Conservation (phyloP, 371 early-diverging fungal genomes). For the Apophysomyces elegans region DNA sequence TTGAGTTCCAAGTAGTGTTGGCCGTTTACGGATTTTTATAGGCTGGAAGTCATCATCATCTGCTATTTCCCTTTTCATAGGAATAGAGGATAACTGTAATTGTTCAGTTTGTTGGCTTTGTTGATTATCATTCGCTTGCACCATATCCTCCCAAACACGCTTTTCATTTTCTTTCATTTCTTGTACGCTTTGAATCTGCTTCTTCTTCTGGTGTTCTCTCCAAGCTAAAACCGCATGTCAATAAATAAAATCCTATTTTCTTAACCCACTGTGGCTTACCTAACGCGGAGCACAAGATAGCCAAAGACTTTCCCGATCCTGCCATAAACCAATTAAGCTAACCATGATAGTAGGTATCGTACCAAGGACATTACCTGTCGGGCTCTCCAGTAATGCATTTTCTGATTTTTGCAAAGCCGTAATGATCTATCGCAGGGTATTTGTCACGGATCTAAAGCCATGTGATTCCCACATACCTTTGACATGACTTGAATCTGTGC, state of each 20-base stretch:
- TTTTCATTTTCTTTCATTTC: neutral
- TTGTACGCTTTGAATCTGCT: neutral
- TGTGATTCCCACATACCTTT: constrained; percentile 31
- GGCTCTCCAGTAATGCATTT: constrained; percentile 63
- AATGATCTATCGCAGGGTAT: constrained; percentile 44
- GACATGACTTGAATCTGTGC: constrained; percentile 67
- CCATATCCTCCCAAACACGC: neutral
- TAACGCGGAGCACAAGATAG: constrained; percentile 56
- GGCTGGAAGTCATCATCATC: constrained; percentile 38
- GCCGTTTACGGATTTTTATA: constrained; percentile 9
- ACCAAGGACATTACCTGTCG: constrained; percentile 47
- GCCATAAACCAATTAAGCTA: too few species aligned
- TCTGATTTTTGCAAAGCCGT: constrained; percentile 49
- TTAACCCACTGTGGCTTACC: constrained; percentile 32
- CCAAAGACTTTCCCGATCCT: constrained; percentile 67
- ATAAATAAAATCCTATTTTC: neutral
- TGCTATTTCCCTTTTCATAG: neutral
- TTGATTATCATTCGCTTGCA: constrained; percentile 8
- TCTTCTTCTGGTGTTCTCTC: constrained; percentile 28
- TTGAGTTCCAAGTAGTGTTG: neutral
- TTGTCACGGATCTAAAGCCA: neutral
- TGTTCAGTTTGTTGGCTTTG: neutral
- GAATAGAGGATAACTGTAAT: neutral
- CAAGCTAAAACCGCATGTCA: constrained; percentile 20
- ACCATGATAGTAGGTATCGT: neutral